Conservation (phyloP, 306 rosid species). For the Macrotyloma uniflorum region DNA sequence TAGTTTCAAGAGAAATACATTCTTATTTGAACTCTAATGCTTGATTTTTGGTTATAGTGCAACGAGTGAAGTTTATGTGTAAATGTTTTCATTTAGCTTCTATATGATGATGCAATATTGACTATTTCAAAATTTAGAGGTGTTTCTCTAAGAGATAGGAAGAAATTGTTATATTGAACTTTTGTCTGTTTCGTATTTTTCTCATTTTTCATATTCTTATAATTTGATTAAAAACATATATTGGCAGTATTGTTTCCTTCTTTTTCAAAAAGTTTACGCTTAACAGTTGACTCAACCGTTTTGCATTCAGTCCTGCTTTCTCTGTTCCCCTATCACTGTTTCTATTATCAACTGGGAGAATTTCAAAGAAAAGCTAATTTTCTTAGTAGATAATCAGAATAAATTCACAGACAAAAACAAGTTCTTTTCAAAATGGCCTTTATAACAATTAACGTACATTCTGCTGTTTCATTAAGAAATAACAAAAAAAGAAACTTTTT, state of each 20-base stretch:
- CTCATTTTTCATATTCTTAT: background rate
- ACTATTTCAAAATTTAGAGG: background rate
- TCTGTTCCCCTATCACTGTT: background rate
- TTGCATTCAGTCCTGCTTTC: conserved; percentile 10
- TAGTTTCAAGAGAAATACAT: background rate
- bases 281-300: background rate
- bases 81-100: background rate
- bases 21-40: conserved; percentile 17
- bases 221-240: background rate
- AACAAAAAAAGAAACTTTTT: background rate
- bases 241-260: background rate
- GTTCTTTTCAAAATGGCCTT: conserved; percentile 17
- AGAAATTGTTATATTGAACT: background rate
- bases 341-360: conserved; percentile 5
- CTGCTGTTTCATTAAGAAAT: background rate
- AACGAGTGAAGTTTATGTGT: background rate
- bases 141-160: background rate
- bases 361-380: background rate
- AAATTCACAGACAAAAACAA: conserved; percentile 14
- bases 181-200: background rate
- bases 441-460: background rate
- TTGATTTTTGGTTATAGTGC: background rate
- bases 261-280: background rate
- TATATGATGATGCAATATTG: background rate
- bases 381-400: background rate